Base-by-base conservation (phyloP, 495 filamentous ascomycete species). In the Neurospora sp. region DNA sequence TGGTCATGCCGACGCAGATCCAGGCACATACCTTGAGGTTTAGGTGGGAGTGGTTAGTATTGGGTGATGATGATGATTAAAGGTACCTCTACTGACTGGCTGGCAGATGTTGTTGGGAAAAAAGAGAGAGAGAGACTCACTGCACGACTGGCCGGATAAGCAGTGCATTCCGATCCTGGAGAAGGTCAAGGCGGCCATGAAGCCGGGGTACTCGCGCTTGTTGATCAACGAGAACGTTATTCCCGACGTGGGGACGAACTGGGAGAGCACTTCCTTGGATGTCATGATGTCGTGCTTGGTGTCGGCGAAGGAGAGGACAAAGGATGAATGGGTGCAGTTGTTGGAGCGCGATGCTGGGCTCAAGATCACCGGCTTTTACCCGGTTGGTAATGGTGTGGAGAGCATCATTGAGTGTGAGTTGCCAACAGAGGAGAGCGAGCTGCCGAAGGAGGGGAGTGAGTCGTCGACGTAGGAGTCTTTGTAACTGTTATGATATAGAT, bases 151-250 rank as follows among this genome's bases (percentile, higher is more conserved):
- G 84, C 78, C 79, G 1, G 84, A 86, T 65, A 80, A 85, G 10
- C 73, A 69, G 31, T 82, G 82, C 59, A 75, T 74, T 8, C 75
- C 69, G 42, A 86, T 87, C 39, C 77, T 88, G 7, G 27, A 53
- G 0, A 71, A 80, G 37, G 75, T 86, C 31, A 76, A 70, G 71
- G 70, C 71, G 38, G 86, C 86, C 39, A 79, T 87, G 80, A 80
- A 81, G 74, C 81, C 77, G 42, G 85, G 85, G 0, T 88, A 88
- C 72, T 82, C 79, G 31, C 79, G 81, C 41, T 77, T 89, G 38
- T 75, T 89, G 70, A 79, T 89, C 31, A 86, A 87, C 73, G 87
- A 89, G 76, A 85, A 83, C 73, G 80, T 89, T 14, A 78, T 89
- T 14, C 82, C 80, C 7, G 80, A 83, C 69, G 75, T 76, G 71